Evolutionary conservation across 1,284 basidiomycete genomes (phyloP).

Genomic region (Tilletia setariae): DNA sequence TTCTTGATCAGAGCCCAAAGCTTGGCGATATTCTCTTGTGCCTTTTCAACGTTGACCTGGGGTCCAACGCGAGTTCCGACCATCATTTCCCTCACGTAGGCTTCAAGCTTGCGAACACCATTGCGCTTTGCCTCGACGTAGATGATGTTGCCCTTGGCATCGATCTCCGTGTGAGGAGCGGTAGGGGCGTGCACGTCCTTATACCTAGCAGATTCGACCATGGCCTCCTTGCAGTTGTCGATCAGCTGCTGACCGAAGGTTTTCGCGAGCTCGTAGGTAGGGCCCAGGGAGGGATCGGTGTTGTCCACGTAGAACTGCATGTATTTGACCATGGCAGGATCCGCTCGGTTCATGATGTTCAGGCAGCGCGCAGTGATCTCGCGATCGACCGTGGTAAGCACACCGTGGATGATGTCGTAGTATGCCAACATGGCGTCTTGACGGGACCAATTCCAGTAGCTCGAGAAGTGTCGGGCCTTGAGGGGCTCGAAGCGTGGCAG

Average conservation of each 20-base stretch:
- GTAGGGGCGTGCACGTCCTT: conserved; percentile 72
- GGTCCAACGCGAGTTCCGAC: conserved; percentile 69
- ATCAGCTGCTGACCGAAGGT: conserved; percentile 94
- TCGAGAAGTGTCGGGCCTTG: conserved; percentile 96
- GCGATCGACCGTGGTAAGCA: too few species aligned
- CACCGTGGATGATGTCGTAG: too few species aligned
- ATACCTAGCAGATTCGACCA: conserved; percentile 79
- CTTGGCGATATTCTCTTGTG: conserved; percentile 90
- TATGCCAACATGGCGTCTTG: too few species aligned
- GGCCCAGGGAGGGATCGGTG: too few species aligned
- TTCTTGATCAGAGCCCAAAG: conserved; percentile 96
- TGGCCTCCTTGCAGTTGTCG: conserved; percentile 82
- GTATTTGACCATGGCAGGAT: too few species aligned
- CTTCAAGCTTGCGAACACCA: conserved; percentile 93
- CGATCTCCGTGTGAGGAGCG: conserved; percentile 90
- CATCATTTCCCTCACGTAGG: conserved; percentile 98
- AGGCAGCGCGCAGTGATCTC: too few species aligned
- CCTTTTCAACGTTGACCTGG: conserved; percentile 70
- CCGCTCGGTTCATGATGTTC: too few species aligned
- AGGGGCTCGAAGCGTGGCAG: conserved; percentile 87
- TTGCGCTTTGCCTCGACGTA: conserved; percentile 91
- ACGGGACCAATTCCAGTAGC: too few species aligned
- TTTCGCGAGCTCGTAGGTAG: conserved; percentile 90
- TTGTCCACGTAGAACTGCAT: too few species aligned
- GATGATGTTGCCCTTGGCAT: conserved; percentile 85